A percentile compares a stretch with the other conserved stretches of the same genome.
These are phyloP conservation scores for Colletotrichum camelliae DNA, from an alignment of 2,329 filamentous ascomycete genomes.

Conservation along the genomic window DNA sequence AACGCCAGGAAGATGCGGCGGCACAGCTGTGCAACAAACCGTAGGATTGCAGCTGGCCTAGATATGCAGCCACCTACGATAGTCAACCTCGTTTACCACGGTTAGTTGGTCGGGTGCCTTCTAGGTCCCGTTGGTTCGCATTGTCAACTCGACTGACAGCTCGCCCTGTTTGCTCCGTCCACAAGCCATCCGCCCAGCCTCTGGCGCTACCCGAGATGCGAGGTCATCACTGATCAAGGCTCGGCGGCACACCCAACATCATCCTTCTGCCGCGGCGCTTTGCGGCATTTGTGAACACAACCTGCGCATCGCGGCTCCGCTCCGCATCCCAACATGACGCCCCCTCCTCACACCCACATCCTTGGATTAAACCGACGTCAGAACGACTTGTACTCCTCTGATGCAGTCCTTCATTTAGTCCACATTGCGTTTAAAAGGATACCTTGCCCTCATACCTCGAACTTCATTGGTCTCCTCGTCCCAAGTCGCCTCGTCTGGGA, in stretches of 20 bases:
- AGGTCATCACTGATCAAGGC: neutral
- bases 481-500: neutral
- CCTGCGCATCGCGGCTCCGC: neutral
- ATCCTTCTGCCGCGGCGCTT: neutral
- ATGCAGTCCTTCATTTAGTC: neutral
- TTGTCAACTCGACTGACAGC: constrained; percentile 3
- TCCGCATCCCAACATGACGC: neutral
- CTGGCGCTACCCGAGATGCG: neutral
- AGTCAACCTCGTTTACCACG: neutral
- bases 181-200: neutral
- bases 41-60: neutral
- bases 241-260: neutral
- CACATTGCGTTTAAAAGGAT: neutral
- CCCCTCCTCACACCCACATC: neutral
- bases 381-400: neutral
- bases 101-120: neutral
- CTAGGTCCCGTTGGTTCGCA: neutral
- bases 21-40: constrained; percentile 1
- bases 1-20: neutral
- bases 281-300: neutral
- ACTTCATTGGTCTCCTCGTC: neutral
- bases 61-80: neutral
- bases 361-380: neutral
- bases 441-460: neutral
- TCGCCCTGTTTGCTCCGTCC: neutral